Base-by-base conservation (phyloP, 2,329 filamentous ascomycete genomes). In the Ambrosiella cleistominuta region DNA sequence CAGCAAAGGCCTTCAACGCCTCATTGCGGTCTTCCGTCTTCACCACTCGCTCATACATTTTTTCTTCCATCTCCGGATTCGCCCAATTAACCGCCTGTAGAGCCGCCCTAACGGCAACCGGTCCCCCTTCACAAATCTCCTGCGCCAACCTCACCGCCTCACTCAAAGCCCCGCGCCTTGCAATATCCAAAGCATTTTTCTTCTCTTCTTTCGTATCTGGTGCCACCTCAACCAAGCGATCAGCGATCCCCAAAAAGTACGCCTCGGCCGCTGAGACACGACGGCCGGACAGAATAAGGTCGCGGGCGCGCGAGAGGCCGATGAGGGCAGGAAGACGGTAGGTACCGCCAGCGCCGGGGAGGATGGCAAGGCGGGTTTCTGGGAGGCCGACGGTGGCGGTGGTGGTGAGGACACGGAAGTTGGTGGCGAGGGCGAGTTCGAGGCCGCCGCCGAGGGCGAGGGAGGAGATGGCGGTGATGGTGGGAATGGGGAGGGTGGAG, bases 311-410 rank as follows among this genome's bases (percentile, higher is more conserved):
- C 35, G 78, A 75, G 27, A 85, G 72, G 4, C 93, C 93, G 63
- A 98, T 84, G 17, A 98, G 71, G 7, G 77, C 79, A 1, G 89
- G 88, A 0, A 98, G 81, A 8, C 93, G 83, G 70, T 88, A 88
- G 0, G 91, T 97, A 61, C 91, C 93, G 49, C 93, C 93, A 1
- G 91, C 93, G 60, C 93, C 93, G 2, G 93, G 93, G 63, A 98
- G 86, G 68, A 98, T 98, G 58, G 86, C 93, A 1, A 98, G 78
- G 1, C 90, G 79, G 1, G 93, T 97, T 69, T 98, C 93, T 1
- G 93, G 93, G 4, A 97, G 80, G 0, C 82, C 90, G 57, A 98
- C 81, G 27, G 76, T 73, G 13, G 88, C 86, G 39, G 83, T 86
- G 44, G 86, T 88, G 38, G 83, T 79, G 63, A 97, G 83, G 56